phyloP scores from a whole-genome alignment of 2,329 filamentous ascomycete species.

The Paracorniculantispora psalliotae region DNA sequence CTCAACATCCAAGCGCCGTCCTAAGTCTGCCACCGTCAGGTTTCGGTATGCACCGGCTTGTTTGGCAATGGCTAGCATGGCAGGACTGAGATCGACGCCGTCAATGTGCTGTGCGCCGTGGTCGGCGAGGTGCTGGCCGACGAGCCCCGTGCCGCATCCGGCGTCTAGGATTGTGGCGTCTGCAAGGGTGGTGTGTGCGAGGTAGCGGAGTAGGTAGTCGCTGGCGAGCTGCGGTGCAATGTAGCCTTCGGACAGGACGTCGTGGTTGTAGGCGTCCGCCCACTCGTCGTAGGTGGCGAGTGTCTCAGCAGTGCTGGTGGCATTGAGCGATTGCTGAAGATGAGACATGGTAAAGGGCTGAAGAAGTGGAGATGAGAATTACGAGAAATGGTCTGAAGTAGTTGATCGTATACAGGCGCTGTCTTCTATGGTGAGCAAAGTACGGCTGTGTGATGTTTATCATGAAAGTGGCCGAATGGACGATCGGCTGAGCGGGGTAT shows the following conservation, averaged over 20 bases:
- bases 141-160: slow-evolving; percentile 52
- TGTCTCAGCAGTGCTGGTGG: background rate
- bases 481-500: too few species aligned
- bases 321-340: background rate
- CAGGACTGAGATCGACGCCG: slow-evolving; percentile 46
- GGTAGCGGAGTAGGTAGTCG: too few species aligned
- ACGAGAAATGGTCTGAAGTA: background rate
- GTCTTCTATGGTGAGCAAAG: too few species aligned
- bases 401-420: too few species aligned
- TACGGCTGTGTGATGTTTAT: too few species aligned
- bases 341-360: background rate
- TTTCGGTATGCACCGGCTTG: slow-evolving; percentile 40
- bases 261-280: too few species aligned
- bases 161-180: slow-evolving; percentile 39
- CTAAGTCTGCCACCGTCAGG: background rate
- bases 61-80: slow-evolving; percentile 50
- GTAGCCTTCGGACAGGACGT: too few species aligned
- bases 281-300: too few species aligned
- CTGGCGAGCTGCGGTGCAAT: too few species aligned
- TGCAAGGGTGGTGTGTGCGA: too few species aligned
- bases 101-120: slow-evolving; percentile 42
- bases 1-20: slow-evolving; percentile 27
- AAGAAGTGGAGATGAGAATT: background rate
- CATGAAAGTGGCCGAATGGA: too few species aligned
- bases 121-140: slow-evolving; percentile 41